Evolutionary conservation across 345 rosid species (phyloP).

Genomic region (Excoecaria agallocha): DNA sequence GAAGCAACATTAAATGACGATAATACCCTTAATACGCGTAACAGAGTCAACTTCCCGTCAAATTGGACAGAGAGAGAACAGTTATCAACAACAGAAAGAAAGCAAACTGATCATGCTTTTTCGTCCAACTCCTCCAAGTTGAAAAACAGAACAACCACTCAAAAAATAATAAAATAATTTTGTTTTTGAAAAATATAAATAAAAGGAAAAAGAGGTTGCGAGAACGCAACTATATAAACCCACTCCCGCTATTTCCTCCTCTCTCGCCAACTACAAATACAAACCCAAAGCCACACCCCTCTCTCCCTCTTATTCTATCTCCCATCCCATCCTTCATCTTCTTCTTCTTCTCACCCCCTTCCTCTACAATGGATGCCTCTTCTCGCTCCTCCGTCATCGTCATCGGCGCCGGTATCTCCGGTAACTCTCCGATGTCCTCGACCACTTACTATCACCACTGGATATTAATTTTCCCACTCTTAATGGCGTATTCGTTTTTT

Average conservation of each 20-base stretch:
- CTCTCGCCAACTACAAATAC: slow-evolving; percentile 17
- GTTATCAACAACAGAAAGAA: neutral
- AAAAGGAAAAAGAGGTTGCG: too few species aligned
- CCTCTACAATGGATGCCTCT: slow-evolving; percentile 37
- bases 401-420: slow-evolving; percentile 96
- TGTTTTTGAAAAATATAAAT: too few species aligned
- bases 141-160: neutral
- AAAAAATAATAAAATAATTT: neutral
- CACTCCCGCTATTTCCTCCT: slow-evolving; percentile 46
- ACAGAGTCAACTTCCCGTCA: slow-evolving; percentile 3
- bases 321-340: too few species aligned
- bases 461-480: neutral
- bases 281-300: neutral
- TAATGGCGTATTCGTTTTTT: neutral
- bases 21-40: slow-evolving; percentile 22
- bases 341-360: neutral
- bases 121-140: neutral
- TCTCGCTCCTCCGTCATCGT: slow-evolving; percentile 67
- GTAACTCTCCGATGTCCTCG: slow-evolving; percentile 27
- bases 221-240: slow-evolving; percentile 33
- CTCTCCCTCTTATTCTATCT: neutral
- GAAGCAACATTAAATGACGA: neutral
- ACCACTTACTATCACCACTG: neutral
- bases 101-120: neutral
- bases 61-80: neutral